A percentile compares a stretch with the other conserved stretches of the same genome.
These are phyloP conservation scores for Aquanectria penicillioides DNA, from an alignment of 2,329 filamentous ascomycete species.

Conservation along the genomic window DNA sequence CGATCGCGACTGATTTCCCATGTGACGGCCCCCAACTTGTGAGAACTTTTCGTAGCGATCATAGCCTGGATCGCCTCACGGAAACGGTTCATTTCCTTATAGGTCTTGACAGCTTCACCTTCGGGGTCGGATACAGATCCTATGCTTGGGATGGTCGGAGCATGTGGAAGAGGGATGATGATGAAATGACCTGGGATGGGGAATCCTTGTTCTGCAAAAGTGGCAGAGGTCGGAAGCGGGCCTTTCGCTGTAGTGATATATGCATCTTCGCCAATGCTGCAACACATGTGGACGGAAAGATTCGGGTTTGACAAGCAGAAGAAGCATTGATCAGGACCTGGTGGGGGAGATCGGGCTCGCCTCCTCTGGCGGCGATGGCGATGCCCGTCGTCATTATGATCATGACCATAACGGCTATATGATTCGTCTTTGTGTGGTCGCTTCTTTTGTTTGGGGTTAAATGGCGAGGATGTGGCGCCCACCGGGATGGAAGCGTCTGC, in stretches of 20 bases:
- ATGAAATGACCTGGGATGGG: constrained; percentile 86
- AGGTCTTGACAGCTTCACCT: constrained; percentile 68
- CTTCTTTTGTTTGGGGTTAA: constrained; percentile 67
- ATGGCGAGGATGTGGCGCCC: constrained; percentile 81
- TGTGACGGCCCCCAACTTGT: constrained; percentile 81
- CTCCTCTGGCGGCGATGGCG: constrained; percentile 58
- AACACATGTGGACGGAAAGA: constrained; percentile 86
- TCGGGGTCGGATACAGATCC: constrained; percentile 61
- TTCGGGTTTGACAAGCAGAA: constrained; percentile 93
- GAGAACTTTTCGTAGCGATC: constrained; percentile 66
- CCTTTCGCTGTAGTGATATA: constrained; percentile 95
- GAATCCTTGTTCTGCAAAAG: constrained; percentile 72
- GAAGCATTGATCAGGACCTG: constrained; percentile 84
- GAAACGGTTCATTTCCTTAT: constrained; percentile 85
- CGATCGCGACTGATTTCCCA: constrained; percentile 89
- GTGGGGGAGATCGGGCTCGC: constrained; percentile 63
- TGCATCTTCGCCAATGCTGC: constrained; percentile 85
- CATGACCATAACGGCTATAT: constrained; percentile 65
- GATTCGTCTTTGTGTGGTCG: constrained; percentile 59
- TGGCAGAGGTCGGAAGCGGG: constrained; percentile 77
- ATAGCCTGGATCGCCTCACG: constrained; percentile 81
- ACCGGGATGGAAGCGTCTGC: constrained; percentile 71
- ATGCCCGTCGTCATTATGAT: constrained; percentile 55
- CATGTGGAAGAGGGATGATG: constrained; percentile 88
- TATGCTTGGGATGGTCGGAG: constrained; percentile 78